Percentiles rank a stretch among this genome's conserved stretches.
These are phyloP conservation scores for Paramyrothecium sp. DNA, from an alignment of 2,329 filamentous ascomycete genomes.

Conservation along the genomic window DNA sequence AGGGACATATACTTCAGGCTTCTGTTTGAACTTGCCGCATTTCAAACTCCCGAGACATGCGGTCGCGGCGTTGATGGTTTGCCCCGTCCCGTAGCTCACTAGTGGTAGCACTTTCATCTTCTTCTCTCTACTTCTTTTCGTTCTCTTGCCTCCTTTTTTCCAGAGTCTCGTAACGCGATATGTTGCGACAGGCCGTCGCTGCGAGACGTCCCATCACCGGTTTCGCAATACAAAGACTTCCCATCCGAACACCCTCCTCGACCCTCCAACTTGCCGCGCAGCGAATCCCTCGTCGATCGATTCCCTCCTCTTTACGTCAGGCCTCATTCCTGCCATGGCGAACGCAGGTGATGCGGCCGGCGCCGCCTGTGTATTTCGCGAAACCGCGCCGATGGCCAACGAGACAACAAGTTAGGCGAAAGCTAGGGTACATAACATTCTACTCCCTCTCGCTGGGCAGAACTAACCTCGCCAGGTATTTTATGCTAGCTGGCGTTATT, in stretches of 20 bases:
- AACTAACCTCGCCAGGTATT: background rate
- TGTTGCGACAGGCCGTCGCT: conserved; percentile 20
- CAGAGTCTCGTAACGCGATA: conserved; percentile 8
- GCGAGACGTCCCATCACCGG: conserved; percentile 18
- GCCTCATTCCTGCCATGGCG: conserved; percentile 34
- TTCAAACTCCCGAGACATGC: background rate
- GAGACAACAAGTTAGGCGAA: conserved; percentile 6
- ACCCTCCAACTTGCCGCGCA: conserved; percentile 1
- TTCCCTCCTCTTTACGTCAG: conserved; percentile 18
- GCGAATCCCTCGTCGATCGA: conserved; percentile 16
- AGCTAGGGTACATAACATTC: conserved; percentile 23
- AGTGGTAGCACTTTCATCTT: background rate
- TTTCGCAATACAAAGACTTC: conserved; percentile 15
- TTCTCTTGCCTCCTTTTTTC: background rate
- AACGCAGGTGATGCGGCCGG: conserved; percentile 12
- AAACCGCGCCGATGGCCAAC: conserved; percentile 3
- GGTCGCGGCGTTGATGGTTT: background rate
- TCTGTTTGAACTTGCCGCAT: background rate
- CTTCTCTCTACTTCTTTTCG: background rate
- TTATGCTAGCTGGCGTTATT: conserved; percentile 19
- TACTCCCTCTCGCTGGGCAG: background rate
- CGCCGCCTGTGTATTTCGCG: conserved; percentile 32
- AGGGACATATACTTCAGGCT: no score
- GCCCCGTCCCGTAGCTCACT: background rate
- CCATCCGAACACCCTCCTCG: conserved; percentile 9